These are phyloP conservation scores for Phallus indusiatus DNA, from an alignment of 768 basidiomycete species.

Conservation along the genomic window DNA sequence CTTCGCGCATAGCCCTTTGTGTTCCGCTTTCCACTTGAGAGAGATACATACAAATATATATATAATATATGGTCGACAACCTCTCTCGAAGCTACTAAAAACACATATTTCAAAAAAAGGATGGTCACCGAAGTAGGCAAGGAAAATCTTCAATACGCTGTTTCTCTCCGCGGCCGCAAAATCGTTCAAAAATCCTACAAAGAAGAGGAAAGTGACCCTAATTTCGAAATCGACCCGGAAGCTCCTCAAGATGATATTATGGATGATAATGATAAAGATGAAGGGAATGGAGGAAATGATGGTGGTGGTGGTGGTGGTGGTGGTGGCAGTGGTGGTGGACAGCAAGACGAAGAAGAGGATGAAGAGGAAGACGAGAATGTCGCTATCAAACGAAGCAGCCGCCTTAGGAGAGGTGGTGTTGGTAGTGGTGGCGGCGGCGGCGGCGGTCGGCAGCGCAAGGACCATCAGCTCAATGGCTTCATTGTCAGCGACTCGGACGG, in stretches of 20 bases:
- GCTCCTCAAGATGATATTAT: background rate
- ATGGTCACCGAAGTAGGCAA: background rate
- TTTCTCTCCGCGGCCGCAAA: slow-evolving; percentile 1
- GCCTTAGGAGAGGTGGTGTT: slow-evolving; percentile 7
- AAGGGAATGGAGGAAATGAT: slow-evolving; percentile 2
- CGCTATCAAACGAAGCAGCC: slow-evolving; percentile 9
- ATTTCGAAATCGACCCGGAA: background rate
- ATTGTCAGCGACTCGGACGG: slow-evolving; percentile 40
- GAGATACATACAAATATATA: too few species aligned
- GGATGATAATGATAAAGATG: background rate
- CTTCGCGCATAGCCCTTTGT: too few species aligned
- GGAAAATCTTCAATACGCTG: background rate
- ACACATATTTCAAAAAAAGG: background rate
- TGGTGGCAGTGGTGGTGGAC: too few species aligned
- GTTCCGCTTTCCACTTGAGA: too few species aligned
- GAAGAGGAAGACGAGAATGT: slow-evolving; percentile 16
- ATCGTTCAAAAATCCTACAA: background rate
- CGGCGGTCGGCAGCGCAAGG: slow-evolving; percentile 11
- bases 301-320: too few species aligned
- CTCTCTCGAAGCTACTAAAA: too few species aligned
- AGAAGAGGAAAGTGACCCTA: slow-evolving; percentile 1
- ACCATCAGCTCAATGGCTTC: slow-evolving; percentile 21
- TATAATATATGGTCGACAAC: too few species aligned
- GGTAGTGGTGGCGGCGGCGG: too few species aligned
- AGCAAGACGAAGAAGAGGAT: slow-evolving; percentile 18